Conservation (phyloP, 495 filamentous ascomycete species). For the Penicillium desertorum region DNA sequence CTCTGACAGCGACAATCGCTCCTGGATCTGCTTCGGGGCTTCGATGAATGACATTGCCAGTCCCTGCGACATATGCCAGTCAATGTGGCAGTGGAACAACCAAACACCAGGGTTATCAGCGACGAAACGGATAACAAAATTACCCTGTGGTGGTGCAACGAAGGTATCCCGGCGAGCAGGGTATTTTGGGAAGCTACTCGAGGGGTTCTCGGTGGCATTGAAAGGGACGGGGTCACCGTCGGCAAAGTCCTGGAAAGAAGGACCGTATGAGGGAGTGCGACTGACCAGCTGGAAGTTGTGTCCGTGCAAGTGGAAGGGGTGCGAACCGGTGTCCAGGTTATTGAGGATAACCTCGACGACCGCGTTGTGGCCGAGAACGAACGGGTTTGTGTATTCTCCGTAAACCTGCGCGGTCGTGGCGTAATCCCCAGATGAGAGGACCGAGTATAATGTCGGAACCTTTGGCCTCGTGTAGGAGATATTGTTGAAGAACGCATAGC, state of each 20-base stretch:
- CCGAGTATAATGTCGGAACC: constrained; percentile 79
- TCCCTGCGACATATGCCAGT: constrained; percentile 58
- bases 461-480: constrained; percentile 72
- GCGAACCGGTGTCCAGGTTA: constrained; percentile 69
- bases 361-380: constrained; percentile 64
- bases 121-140: constrained; percentile 54
- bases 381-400: constrained; percentile 66
- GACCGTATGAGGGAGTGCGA: constrained; percentile 44
- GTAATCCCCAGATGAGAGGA: constrained; percentile 58
- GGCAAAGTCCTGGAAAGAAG: constrained; percentile 36
- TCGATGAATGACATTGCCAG: constrained; percentile 50
- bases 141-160: constrained; percentile 52
- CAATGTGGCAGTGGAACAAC: constrained; percentile 66
- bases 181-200: constrained; percentile 28
- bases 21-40: constrained; percentile 62
- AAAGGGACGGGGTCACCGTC: constrained; percentile 42
- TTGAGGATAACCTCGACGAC: constrained; percentile 78
- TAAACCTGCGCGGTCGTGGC: constrained; percentile 68
- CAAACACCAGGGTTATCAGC: constrained; percentile 66
- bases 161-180: constrained; percentile 60
- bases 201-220: constrained; percentile 37
- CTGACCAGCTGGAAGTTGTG: constrained; percentile 75
- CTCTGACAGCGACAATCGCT: constrained; percentile 57
- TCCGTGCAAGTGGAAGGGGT: constrained; percentile 89
- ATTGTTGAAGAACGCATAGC: constrained; percentile 74